Evolutionary conservation across 495 filamentous ascomycete species (phyloP).

Genomic region (Elasticomyces elasticus): DNA sequence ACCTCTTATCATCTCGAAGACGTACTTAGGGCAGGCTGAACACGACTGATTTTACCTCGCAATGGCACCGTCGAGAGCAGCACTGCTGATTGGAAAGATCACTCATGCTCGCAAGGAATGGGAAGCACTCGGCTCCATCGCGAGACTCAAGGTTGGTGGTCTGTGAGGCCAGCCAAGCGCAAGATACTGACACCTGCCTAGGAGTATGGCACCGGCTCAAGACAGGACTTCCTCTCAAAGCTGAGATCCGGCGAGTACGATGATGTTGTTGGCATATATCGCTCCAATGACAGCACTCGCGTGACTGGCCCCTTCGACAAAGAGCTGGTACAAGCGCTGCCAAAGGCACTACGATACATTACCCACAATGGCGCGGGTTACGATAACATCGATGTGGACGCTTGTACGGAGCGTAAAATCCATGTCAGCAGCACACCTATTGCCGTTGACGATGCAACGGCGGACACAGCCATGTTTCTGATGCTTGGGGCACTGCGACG

Average conservation of each 20-base stretch:
- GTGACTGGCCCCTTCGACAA: constrained; percentile 30
- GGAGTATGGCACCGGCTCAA: constrained; percentile 26
- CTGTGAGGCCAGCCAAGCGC: not conserved
- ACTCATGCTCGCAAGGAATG: constrained; percentile 28
- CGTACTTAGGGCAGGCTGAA: too few species aligned
- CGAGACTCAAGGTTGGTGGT: constrained; percentile 18
- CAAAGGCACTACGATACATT: constrained; percentile 25
- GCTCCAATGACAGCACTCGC: constrained; percentile 29
- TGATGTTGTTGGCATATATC: constrained; percentile 29
- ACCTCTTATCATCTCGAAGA: too few species aligned
- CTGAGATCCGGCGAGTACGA: constrained; percentile 27
- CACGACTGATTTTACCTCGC: too few species aligned
- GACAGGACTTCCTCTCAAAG: constrained; percentile 28
- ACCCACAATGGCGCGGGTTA: constrained; percentile 34
- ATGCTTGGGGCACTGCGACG: constrained; percentile 37
- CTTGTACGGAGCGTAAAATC: constrained; percentile 28
- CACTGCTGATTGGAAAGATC: constrained; percentile 29
- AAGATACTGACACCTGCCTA: constrained; percentile 2
- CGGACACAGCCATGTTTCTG: constrained; percentile 31
- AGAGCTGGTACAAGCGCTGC: constrained; percentile 27
- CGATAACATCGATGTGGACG: constrained; percentile 31
- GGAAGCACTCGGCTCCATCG: constrained; percentile 22
- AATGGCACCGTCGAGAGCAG: constrained; percentile 15
- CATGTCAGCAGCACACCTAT: constrained; percentile 28
- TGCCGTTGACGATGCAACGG: constrained; percentile 32